Conservation (phyloP, 148 eudicot species). For the Chenopodium suecicum region DNA sequence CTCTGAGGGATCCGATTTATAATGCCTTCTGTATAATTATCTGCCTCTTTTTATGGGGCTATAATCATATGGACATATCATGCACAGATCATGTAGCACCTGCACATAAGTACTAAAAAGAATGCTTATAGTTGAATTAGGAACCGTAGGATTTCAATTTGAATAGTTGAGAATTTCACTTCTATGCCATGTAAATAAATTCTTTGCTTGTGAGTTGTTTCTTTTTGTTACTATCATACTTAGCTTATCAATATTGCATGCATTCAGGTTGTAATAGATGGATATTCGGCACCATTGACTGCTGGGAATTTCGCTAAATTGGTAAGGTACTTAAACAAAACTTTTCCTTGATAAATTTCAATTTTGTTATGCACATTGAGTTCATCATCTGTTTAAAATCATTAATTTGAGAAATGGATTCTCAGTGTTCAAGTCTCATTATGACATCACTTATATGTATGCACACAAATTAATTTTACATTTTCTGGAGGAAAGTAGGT, state of each 20-base stretch:
- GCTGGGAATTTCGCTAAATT: conserved; percentile 94
- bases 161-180: neutral
- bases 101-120: neutral
- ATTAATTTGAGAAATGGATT: neutral
- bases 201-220: neutral
- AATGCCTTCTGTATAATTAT: neutral
- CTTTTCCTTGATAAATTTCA: conserved; percentile 25
- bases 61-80: neutral
- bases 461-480: neutral
- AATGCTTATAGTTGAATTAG: neutral
- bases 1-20: neutral
- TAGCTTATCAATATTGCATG: conserved; percentile 16
- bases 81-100: neutral
- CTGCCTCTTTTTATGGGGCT: neutral
- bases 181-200: neutral
- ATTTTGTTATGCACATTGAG: neutral
- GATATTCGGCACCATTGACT: conserved; percentile 93
- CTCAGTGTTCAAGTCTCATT: neutral
- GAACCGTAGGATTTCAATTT: neutral
- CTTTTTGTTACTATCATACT: neutral
- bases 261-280: conserved; percentile 75
- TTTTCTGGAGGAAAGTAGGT: neutral
- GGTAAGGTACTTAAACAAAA: conserved; percentile 78
- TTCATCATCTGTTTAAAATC: conserved; percentile 7
- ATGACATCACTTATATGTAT: neutral